Evolutionary conservation across 768 basidiomycete species (phyloP).

Genomic region (Pleurotus sapidus): DNA sequence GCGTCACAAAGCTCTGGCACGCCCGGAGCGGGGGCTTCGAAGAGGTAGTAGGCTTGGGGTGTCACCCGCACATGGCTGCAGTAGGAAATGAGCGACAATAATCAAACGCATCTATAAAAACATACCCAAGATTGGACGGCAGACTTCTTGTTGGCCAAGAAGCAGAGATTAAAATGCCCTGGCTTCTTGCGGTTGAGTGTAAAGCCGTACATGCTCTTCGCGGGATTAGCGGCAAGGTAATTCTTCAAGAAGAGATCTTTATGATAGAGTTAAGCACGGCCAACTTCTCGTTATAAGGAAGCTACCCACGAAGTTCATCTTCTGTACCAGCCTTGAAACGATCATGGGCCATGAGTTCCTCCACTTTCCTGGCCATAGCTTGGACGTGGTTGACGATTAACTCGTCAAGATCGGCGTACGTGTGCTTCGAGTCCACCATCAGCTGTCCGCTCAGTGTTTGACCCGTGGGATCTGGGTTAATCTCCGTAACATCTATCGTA

Average conservation of each 20-base stretch:
- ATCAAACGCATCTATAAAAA: conserved; percentile 11
- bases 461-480: conserved; percentile 71
- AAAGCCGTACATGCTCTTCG: conserved; percentile 95
- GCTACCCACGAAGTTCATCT: conserved; percentile 84
- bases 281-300: background rate
- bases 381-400: conserved; percentile 95
- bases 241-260: conserved; percentile 81
- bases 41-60: conserved; percentile 86
- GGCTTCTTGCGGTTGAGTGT: conserved; percentile 85
- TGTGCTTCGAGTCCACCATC: conserved; percentile 73
- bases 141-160: conserved; percentile 89
- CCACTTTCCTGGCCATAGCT: conserved; percentile 88
- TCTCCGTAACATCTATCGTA: conserved; percentile 73
- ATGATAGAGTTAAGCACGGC: conserved; percentile 24
- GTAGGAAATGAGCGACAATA: conserved; percentile 6
- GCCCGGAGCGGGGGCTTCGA: conserved; percentile 86
- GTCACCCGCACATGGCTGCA: conserved; percentile 84
- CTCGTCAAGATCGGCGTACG: conserved; percentile 93
- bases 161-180: conserved; percentile 91
- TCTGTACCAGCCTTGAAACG: conserved; percentile 89
- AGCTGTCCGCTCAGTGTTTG: conserved; percentile 63
- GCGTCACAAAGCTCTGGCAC: conserved; percentile 95
- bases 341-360: conserved; percentile 93
- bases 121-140: conserved; percentile 90
- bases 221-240: conserved; percentile 89